Evolutionary conservation across 768 basidiomycete species (phyloP), one percentile per base, ranked within the genome.

Genomic region (Suillus subluteus): DNA sequence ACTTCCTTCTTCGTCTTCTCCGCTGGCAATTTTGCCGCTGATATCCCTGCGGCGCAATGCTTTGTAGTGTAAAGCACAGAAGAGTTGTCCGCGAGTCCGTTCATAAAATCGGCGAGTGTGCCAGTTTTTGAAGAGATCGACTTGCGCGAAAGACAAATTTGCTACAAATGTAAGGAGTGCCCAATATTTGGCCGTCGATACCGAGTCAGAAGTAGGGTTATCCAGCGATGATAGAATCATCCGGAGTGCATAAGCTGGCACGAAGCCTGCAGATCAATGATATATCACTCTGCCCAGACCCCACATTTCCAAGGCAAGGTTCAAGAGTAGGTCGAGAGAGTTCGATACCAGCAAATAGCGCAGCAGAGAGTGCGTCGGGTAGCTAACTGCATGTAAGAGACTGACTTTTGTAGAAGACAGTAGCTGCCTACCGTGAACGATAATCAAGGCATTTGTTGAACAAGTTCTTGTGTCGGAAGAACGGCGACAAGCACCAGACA

Each of bases 401-500:
- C 58, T 26, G 58, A 70, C 44, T 9, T 44, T 26, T 21, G 58
- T 65, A 58, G 37, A 37, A 67, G 21, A 61, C 13, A 48, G 18
- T n/a, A 43, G 38, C 3, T 72, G 67, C 73, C 9, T 72, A 85
- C 85, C 71, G 69, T 54, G 74, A 69, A 65, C 79, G 81, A 73
- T 90, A 88, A 71, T 82, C 78, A 40, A 90, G 72, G 68, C 81
- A 87, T 74, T 90, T 91, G 48, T 76, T 80, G 74, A 91, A 91
- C 15, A 91, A 79, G 70, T 88, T 90, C 69, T 85, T 86, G 73
- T 91, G 89, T 37, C 80, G 81, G 75, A 91, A 89, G 67, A 83
- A 89, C 0, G 90, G 90, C 3, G 89, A 90, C 38, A 91, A 78
- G 13, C 72, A 76, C 89, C 90, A 91, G 8, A 91, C 85, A 71